A percentile compares a stretch with the other conserved stretches of the same genome.
phyloP scores from a whole-genome alignment of 2,329 filamentous ascomycete genomes.

The Fonsecaea monophora region DNA sequence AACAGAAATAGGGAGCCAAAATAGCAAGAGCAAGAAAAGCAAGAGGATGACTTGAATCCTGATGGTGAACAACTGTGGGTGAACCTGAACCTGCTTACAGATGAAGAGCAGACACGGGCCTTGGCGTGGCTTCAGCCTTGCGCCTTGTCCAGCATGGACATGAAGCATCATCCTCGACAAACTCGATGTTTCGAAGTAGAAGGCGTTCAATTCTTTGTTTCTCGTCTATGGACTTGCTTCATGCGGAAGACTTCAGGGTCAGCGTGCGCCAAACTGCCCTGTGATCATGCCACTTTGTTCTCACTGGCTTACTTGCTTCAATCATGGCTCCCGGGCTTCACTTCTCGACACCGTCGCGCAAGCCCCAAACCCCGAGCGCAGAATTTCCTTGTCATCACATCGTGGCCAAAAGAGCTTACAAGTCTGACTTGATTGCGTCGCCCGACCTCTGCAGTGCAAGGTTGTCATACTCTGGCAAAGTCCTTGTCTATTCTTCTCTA shows the following conservation, averaged over 20 bases:
- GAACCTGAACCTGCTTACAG: background rate
- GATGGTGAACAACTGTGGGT: background rate
- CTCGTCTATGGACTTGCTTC: background rate
- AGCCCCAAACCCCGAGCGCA: background rate
- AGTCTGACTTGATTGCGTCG: background rate
- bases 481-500: background rate
- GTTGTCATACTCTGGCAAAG: background rate
- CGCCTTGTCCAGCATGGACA: background rate
- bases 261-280: background rate
- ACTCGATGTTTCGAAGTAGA: background rate
- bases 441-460: too few species aligned
- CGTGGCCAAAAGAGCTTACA: background rate
- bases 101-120: background rate
- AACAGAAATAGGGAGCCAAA: background rate
- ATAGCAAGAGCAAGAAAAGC: background rate
- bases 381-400: background rate
- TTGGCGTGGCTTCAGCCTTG: background rate
- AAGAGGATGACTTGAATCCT: too few species aligned
- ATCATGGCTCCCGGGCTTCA: background rate
- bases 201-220: background rate
- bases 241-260: background rate
- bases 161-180: background rate
- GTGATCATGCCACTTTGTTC: background rate
- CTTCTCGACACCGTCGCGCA: background rate
- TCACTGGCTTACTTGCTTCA: background rate